These are phyloP conservation scores for Tubosaeta sp. DNA, from an alignment of 768 basidiomycete genomes.

Conservation along the genomic window DNA sequence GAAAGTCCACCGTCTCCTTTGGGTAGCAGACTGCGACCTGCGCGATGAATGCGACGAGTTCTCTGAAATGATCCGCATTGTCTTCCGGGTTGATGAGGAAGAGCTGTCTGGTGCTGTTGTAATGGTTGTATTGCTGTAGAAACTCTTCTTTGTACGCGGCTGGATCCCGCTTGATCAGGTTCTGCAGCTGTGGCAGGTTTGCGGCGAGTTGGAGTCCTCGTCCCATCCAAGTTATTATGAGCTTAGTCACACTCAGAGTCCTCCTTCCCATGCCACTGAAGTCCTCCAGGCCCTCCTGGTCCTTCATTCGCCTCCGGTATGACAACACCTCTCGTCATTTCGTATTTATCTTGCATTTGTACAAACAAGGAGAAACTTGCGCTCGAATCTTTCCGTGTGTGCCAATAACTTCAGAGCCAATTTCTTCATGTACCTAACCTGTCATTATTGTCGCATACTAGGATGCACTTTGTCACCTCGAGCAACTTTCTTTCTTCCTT, in stretches of 20 bases:
- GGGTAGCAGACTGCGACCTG: slow-evolving; percentile 83
- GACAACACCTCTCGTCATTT: no score
- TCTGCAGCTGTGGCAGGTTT: slow-evolving; percentile 93
- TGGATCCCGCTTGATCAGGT: slow-evolving; percentile 94
- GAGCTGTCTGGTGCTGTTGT: slow-evolving; percentile 81
- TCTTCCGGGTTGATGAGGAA: slow-evolving; percentile 78
- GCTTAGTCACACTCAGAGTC: no score
- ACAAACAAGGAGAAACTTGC: no score
- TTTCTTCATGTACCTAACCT: slow-evolving; percentile 59
- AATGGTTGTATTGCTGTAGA: slow-evolving; percentile 94
- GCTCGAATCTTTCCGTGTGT: no score
- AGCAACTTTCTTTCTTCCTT: slow-evolving; percentile 27
- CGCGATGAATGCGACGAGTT: slow-evolving; percentile 87
- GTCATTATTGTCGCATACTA: slow-evolving; percentile 2
- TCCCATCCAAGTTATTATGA: neutral
- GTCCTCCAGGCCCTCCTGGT: no score
- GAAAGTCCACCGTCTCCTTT: slow-evolving; percentile 82
- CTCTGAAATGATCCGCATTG: slow-evolving; percentile 78
- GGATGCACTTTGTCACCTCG: slow-evolving; percentile 30
- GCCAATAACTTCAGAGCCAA: slow-evolving; percentile 17
- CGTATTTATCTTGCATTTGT: no score
- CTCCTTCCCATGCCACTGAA: no score
- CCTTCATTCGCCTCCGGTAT: no score
- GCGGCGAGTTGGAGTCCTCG: slow-evolving; percentile 59
- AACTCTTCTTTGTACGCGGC: slow-evolving; percentile 92